A percentile compares a stretch with the other conserved stretches of the same genome.
phyloP scores from a whole-genome alignment of 2,329 filamentous ascomycete genomes.

The Clonostachys sp. region DNA sequence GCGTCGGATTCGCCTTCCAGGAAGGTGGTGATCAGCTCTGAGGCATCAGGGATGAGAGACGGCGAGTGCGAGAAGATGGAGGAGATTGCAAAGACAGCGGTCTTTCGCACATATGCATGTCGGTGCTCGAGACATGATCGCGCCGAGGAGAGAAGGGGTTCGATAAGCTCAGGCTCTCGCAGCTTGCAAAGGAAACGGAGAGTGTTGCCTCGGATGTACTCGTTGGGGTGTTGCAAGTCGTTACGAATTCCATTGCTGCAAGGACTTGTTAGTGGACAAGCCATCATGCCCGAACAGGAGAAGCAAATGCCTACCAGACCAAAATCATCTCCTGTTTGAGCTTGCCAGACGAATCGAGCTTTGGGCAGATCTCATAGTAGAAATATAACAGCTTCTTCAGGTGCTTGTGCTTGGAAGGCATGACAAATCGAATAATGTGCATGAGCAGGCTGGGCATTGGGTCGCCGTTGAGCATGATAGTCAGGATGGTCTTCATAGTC shows the following conservation, averaged over 20 bases:
- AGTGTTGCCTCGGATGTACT: slow-evolving; percentile 98
- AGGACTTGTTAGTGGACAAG: not conserved
- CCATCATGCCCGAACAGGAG: not conserved
- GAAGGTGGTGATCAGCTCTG: slow-evolving; percentile 87
- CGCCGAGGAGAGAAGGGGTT: slow-evolving; percentile 89
- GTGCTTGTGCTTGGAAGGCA: slow-evolving; percentile 95
- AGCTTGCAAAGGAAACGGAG: slow-evolving; percentile 96
- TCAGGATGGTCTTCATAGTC: slow-evolving; percentile 94
- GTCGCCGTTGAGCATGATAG: slow-evolving; percentile 97
- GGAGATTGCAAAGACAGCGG: slow-evolving; percentile 90
- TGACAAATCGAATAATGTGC: slow-evolving; percentile 99
- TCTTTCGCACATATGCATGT: slow-evolving; percentile 97
- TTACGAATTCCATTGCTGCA: slow-evolving; percentile 93
- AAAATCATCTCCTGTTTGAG: slow-evolving; percentile 99
- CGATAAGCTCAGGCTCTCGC: slow-evolving; percentile 90
- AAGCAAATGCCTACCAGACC: slow-evolving; percentile 66
- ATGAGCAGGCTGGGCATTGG: slow-evolving; percentile 93
- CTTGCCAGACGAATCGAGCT: slow-evolving; percentile 87
- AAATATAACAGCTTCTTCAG: slow-evolving; percentile 99
- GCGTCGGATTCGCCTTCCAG: slow-evolving; percentile 86
- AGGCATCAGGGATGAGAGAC: slow-evolving; percentile 87
- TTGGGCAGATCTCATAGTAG: slow-evolving; percentile 98
- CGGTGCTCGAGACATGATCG: slow-evolving; percentile 91
- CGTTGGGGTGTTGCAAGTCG: slow-evolving; percentile 94
- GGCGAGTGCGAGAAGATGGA: slow-evolving; percentile 91